Percentiles rank a stretch among this genome's conserved stretches.
Conservation (phyloP, 305 asterid genomes). For the Ruellia speciosa region DNA sequence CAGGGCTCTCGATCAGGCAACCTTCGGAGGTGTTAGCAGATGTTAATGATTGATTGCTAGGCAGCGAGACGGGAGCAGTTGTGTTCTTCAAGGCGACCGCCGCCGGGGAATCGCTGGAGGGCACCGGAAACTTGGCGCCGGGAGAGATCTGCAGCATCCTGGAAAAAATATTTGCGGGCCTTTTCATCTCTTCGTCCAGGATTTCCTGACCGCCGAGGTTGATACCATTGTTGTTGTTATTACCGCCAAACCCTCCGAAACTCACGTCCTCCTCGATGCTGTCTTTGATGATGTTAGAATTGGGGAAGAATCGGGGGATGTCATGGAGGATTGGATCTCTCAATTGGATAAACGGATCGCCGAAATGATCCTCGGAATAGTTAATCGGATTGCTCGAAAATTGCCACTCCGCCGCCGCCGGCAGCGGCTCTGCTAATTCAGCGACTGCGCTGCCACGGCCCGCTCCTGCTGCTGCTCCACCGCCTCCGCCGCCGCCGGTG, state of each 20-base stretch:
- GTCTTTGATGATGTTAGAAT: conserved; percentile 15
- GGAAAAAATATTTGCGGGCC: conserved; percentile 47
- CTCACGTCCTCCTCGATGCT: neutral
- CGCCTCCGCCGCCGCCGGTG: conserved; percentile 7
- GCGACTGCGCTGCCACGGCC: too few species aligned
- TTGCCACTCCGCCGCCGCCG: conserved; percentile 38
- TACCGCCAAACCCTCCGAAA: conserved; percentile 17
- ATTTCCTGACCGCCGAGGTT: neutral
- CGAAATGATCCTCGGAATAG: conserved; percentile 47
- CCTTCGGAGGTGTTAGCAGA: conserved; percentile 28
- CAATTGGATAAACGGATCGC: conserved; percentile 58
- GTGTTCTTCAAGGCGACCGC: conserved; percentile 10
- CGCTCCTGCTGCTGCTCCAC: too few species aligned
- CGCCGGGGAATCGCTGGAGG: conserved; percentile 27
- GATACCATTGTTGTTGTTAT: neutral
- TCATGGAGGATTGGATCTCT: conserved; percentile 65
- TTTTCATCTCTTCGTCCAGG: conserved; percentile 29
- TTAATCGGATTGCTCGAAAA: conserved; percentile 29
- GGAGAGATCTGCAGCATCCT: conserved; percentile 80
- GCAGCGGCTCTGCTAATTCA: conserved; percentile 17
- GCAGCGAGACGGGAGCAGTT: conserved; percentile 15
- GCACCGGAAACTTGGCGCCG: conserved; percentile 21
- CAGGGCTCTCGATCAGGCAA: conserved; percentile 37
- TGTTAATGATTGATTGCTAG: conserved; percentile 22
- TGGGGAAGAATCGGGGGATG: conserved; percentile 24